Percentiles rank a stretch among this genome's conserved stretches.
Conservation (phyloP, 1,284 basidiomycete genomes). For the Microbotryomycetes sp. region DNA sequence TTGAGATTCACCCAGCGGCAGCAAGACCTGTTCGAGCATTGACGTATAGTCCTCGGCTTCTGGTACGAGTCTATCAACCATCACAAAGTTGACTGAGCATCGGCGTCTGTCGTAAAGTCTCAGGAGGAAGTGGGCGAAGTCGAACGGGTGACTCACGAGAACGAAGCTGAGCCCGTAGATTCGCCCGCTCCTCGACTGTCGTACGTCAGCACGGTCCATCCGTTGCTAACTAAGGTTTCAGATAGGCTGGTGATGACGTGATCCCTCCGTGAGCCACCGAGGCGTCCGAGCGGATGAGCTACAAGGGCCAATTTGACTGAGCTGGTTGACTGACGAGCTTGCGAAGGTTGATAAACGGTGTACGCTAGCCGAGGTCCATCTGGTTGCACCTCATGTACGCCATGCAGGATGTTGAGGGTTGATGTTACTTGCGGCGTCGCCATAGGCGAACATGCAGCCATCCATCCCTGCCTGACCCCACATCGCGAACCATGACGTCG, state of each 20-base stretch:
- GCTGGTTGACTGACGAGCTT: background rate
- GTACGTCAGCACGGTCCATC: conserved; percentile 59
- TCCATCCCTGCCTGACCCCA: too few species aligned
- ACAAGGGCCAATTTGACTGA: conserved; percentile 21
- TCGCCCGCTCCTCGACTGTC: conserved; percentile 68
- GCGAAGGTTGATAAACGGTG: background rate
- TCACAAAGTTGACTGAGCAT: background rate
- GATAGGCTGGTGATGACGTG: conserved; percentile 21
- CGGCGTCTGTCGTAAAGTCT: too few species aligned
- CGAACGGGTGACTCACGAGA: background rate
- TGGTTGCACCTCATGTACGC: background rate
- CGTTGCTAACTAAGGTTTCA: conserved; percentile 21
- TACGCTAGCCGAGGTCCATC: background rate
- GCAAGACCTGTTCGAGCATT: conserved; percentile 55
- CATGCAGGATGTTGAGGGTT: background rate
- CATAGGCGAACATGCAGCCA: too few species aligned
- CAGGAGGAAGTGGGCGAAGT: too few species aligned
- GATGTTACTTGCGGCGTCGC: too few species aligned
- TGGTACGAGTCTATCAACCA: conserved; percentile 50
- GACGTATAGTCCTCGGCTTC: conserved; percentile 62
- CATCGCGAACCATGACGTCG: too few species aligned
- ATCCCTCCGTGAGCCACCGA: conserved; percentile 28
- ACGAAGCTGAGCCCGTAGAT: background rate
- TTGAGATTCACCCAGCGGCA: too few species aligned
- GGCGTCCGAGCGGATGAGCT: conserved; percentile 32